Evolutionary conservation across 1,139 yeast genomes (phyloP), one percentile per base, ranked within the genome.

Genomic region (Saccharomyces uvarum): DNA sequence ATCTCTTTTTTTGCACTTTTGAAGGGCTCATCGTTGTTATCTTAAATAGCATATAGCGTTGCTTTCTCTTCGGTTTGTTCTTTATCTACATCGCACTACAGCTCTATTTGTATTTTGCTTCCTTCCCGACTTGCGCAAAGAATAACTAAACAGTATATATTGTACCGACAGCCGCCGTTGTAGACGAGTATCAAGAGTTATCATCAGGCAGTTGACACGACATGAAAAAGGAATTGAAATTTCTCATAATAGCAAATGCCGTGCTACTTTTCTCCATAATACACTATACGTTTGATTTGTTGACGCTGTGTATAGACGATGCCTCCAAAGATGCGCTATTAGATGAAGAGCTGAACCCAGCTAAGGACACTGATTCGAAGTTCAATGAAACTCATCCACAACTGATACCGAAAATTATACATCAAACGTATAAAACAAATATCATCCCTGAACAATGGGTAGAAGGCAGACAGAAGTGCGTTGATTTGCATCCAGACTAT

Each of bases 331-430:
- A 84, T 65, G 87, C 86, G 2, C 72, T 87, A 49, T 69, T 80
- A 26, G 82, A 81, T 56, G 73, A 75, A 42, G 95, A 87, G 61
- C 70, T 86, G 55, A 73, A 73, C 38, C 81, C 83, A 3, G 66
- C 70, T 11, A n/a, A 26, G 19, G 50, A 24, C 27, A 9, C 13
- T 14, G 32, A 46, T 33, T 31, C 53, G 2, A 49, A 32, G 9
- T 13, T 28, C 13, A 16, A 28, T 48, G 31, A 28, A 26, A 76
- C 73, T 53, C 73, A 73, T 59, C 82, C 81, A 11, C 75, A 77
- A 57, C 67, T 85, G 50, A 88, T 89, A 51, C 97, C 97, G 47
- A 88, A 86, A 66, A 89, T 90, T 68, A 89, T 90, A 55, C 97
- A 90, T 69, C 97, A 90, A 71, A 90, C 97, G 19, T 90, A 90